Conservation (phyloP, 352 stramenopile genomes). For the Phytopythium vexans region DNA sequence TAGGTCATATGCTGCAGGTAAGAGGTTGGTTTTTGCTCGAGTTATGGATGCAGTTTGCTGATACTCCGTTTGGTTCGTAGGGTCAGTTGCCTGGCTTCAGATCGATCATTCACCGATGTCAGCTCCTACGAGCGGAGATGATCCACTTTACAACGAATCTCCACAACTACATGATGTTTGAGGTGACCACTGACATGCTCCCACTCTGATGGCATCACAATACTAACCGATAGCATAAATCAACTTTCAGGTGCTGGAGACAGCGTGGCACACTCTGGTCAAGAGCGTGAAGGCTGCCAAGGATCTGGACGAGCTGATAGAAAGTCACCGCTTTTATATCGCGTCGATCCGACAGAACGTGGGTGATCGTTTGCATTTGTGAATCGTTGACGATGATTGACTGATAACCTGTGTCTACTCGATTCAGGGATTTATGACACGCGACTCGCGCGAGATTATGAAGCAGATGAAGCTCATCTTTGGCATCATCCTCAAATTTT, state of each 20-base stretch:
- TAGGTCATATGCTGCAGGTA: conserved; percentile 92
- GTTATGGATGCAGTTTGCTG: background rate
- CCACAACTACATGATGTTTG: conserved; percentile 99
- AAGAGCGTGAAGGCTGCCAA: conserved; percentile 86
- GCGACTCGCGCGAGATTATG: conserved; percentile 67
- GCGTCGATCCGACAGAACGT: conserved; percentile 87
- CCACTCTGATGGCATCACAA: background rate
- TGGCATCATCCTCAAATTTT: conserved; percentile 79
- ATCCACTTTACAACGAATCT: conserved; percentile 98
- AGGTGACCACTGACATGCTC: conserved; percentile 38
- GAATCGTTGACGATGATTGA: background rate
- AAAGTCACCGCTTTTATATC: conserved; percentile 95
- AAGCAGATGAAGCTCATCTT: conserved; percentile 82
- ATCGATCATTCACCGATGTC: conserved; percentile 89
- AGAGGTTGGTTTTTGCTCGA: background rate
- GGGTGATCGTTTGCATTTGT: conserved; percentile 6
- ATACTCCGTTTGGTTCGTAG: conserved; percentile 14
- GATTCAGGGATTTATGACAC: conserved; percentile 77
- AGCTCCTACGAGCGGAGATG: conserved; percentile 96
- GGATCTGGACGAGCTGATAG: conserved; percentile 95
- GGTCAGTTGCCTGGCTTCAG: conserved; percentile 51
- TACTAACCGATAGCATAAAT: background rate
- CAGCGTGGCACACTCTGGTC: conserved; percentile 92
- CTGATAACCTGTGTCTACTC: conserved; percentile 6
- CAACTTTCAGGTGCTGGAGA: conserved; percentile 80